Conservation (phyloP, 2,329 filamentous ascomycete genomes). For the Hypoxylon sp. region DNA sequence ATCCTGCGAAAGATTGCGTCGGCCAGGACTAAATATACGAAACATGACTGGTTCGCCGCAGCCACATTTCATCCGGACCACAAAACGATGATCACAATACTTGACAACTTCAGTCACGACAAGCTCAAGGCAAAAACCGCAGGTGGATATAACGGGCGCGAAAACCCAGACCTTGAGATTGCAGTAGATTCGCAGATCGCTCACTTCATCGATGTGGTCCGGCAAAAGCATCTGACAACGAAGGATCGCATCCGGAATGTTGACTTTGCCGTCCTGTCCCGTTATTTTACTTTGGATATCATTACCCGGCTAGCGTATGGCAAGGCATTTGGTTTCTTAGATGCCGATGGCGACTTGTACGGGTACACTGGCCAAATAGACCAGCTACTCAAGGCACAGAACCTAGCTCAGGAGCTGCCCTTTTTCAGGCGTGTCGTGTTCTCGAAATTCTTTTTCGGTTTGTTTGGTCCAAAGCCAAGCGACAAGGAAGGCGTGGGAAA, state of each 20-base stretch:
- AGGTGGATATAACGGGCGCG: constrained; percentile 44
- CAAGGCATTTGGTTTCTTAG: constrained; percentile 49
- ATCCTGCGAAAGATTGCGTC: constrained; percentile 57
- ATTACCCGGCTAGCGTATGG: constrained; percentile 51
- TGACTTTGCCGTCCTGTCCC: constrained; percentile 40
- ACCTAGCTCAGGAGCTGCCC: constrained; percentile 47
- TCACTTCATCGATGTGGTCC: constrained; percentile 41
- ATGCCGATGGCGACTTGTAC: constrained; percentile 47
- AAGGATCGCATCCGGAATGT: constrained; percentile 10
- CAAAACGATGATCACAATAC: constrained; percentile 67
- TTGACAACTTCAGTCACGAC: constrained; percentile 61
- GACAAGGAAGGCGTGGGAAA: constrained; percentile 48
- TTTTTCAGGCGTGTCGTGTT: constrained; percentile 45
- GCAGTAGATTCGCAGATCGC: constrained; percentile 42
- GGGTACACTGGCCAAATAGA: constrained; percentile 43
- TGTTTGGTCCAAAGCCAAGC: constrained; percentile 48
- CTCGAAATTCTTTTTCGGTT: constrained; percentile 36
- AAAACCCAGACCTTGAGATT: constrained; percentile 43
- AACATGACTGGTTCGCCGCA: constrained; percentile 41
- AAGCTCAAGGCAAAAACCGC: constrained; percentile 47
- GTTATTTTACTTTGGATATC: constrained; percentile 49
- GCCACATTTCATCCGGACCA: constrained; percentile 52
- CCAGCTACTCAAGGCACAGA: constrained; percentile 22
- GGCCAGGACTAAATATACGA: constrained; percentile 39
- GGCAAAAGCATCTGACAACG: constrained; percentile 41